Percentiles rank a stretch among this genome's conserved stretches.
These are phyloP conservation scores for Cryptococcus sp. DNA, from an alignment of 1,284 basidiomycete species.

Conservation along the genomic window DNA sequence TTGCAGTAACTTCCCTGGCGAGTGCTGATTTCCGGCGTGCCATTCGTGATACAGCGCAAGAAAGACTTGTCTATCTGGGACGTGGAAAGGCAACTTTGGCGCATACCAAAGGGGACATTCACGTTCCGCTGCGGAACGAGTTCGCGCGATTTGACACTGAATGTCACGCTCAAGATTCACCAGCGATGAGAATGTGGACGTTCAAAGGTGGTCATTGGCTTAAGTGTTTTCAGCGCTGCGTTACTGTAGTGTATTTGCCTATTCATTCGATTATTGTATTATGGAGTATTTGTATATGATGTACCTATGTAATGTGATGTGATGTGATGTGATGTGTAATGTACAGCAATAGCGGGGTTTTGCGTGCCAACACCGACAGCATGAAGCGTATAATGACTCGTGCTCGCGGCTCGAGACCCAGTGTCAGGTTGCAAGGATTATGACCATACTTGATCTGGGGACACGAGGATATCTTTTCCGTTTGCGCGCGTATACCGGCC, in stretches of 20 bases:
- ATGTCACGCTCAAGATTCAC: constrained; percentile 6
- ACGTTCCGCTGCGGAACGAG: constrained; percentile 45
- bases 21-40: background rate
- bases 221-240: background rate
- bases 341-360: too few relatives aligned
- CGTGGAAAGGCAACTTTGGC: constrained; percentile 49
- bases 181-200: background rate
- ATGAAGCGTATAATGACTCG: too few relatives aligned
- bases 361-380: too few relatives aligned
- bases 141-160: constrained; percentile 41
- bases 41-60: constrained; percentile 40
- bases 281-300: too few relatives aligned
- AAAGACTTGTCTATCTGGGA: constrained; percentile 56
- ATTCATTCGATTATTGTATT: too few relatives aligned
- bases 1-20: too few relatives aligned
- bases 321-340: too few relatives aligned
- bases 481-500: constrained; percentile 45
- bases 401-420: too few relatives aligned
- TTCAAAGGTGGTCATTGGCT: background rate
- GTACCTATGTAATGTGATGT: too few relatives aligned
- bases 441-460: constrained; percentile 50
- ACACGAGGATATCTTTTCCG: constrained; percentile 48
- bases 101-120: constrained; percentile 46
- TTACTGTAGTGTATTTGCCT: background rate
- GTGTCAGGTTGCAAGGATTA: constrained; percentile 9